A percentile compares a stretch with the other conserved stretches of the same genome.
phyloP scores from a whole-genome alignment of 1,284 basidiomycete genomes.

The Marasmius oreades region DNA sequence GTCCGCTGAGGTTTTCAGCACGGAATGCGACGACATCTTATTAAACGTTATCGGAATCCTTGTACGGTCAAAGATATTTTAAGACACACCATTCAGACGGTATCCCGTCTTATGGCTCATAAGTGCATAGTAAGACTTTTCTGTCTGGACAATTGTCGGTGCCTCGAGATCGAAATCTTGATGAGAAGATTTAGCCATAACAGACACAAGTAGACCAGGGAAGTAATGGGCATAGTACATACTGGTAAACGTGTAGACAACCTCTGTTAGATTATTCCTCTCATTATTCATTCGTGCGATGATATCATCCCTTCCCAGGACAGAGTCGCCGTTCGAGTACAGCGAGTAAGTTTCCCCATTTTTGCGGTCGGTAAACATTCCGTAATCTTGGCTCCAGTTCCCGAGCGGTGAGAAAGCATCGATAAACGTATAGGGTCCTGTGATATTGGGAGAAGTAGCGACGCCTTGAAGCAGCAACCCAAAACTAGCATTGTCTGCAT shows the following conservation, averaged over 20 bases:
- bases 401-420: slow-evolving; percentile 6
- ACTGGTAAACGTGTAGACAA: slow-evolving; percentile 17
- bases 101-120: slow-evolving; percentile 26
- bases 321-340: slow-evolving; percentile 9
- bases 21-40: slow-evolving; percentile 8
- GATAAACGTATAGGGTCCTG: slow-evolving; percentile 7
- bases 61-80: neutral
- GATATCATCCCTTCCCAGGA: slow-evolving; percentile 3
- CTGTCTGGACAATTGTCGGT: slow-evolving; percentile 19
- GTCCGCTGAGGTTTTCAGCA: neutral
- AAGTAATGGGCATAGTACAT: no score
- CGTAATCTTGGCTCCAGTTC: slow-evolving; percentile 9
- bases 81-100: slow-evolving; percentile 20
- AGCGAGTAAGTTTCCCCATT: slow-evolving; percentile 4
- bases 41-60: neutral
- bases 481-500: slow-evolving; percentile 9
- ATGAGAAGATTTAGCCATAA: neutral
- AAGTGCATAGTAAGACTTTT: slow-evolving; percentile 21
- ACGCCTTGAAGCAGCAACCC: slow-evolving; percentile 5
- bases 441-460: slow-evolving; percentile 9
- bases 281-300: slow-evolving; percentile 16
- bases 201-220: neutral
- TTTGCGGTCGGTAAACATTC: slow-evolving; percentile 6
- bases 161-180: slow-evolving; percentile 21
- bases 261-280: slow-evolving; percentile 11